Evolutionary conservation across 2,329 filamentous ascomycete species (phyloP).

Genomic region (Dactylella cylindrospora): DNA sequence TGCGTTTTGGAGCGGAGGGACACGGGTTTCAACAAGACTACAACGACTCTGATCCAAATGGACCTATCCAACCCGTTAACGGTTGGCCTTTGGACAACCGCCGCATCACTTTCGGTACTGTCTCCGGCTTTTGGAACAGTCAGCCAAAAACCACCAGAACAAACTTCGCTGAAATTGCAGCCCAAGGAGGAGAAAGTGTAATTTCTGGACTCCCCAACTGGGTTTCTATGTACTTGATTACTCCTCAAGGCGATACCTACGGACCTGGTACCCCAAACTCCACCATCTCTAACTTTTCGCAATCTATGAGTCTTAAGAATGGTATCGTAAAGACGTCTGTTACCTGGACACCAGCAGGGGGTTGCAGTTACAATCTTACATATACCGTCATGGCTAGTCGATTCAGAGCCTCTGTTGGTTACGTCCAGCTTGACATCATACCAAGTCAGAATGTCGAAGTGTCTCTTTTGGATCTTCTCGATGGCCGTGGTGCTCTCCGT

Average conservation of each 20-base stretch:
- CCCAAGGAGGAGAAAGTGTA: slow-evolving; percentile 70
- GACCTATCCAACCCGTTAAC: slow-evolving; percentile 54
- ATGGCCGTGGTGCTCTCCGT: slow-evolving; percentile 68
- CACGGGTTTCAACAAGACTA: slow-evolving; percentile 53
- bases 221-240: slow-evolving; percentile 50
- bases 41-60: slow-evolving; percentile 41
- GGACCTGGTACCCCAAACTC: slow-evolving; percentile 63
- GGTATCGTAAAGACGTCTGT: slow-evolving; percentile 67
- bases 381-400: slow-evolving; percentile 56
- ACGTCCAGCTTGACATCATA: slow-evolving; percentile 63
- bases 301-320: slow-evolving; percentile 64
- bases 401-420: slow-evolving; percentile 53
- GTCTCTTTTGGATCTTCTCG: slow-evolving; percentile 66
- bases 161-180: slow-evolving; percentile 68
- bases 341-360: slow-evolving; percentile 63
- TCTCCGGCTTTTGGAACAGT: slow-evolving; percentile 67
- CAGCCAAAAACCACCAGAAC: slow-evolving; percentile 62
- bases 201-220: slow-evolving; percentile 72
- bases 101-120: slow-evolving; percentile 67
- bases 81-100: slow-evolving; percentile 69
- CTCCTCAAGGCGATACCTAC: slow-evolving; percentile 54
- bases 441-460: slow-evolving; percentile 55
- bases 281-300: slow-evolving; percentile 63
- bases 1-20: slow-evolving; percentile 64
- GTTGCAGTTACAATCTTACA: slow-evolving; percentile 60